Evolutionary conservation across 164 flowering plant genomes (phyloP).

Genomic region (Vitis riparia): DNA sequence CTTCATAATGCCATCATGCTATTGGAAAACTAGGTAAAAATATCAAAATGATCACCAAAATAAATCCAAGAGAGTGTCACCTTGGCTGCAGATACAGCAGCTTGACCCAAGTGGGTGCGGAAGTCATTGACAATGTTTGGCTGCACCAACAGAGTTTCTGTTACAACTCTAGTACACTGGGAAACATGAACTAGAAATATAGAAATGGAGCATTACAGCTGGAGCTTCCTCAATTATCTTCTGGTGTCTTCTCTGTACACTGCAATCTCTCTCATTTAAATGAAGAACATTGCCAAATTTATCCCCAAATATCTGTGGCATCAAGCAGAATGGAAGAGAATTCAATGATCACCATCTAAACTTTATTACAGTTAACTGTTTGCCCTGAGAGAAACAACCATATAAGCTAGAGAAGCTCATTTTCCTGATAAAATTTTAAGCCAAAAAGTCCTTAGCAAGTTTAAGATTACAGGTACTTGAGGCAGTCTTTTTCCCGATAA

Average conservation of each 20-base stretch:
- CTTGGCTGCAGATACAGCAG: slow-evolving; percentile 99
- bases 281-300: slow-evolving; percentile 81
- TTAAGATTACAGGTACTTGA: not conserved
- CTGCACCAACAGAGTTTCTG: slow-evolving; percentile 54
- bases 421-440: not conserved
- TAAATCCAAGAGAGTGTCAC: slow-evolving; percentile 29
- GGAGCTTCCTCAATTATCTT: slow-evolving; percentile 99
- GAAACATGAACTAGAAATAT: slow-evolving; percentile 14
- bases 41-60: not conserved
- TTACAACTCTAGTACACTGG: slow-evolving; percentile 18
- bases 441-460: not conserved
- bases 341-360: not conserved
- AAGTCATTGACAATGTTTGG: slow-evolving; percentile 70
- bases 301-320: slow-evolving; percentile 83
- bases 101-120: slow-evolving; percentile 83
- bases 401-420: not conserved
- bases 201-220: slow-evolving; percentile 62
- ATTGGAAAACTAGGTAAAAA: not conserved
- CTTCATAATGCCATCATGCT: not conserved
- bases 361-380: too few relatives aligned
- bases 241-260: slow-evolving; percentile 99
- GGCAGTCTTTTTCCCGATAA: not conserved
- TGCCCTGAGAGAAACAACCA: too few relatives aligned
- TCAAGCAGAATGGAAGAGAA: slow-evolving; percentile 1
- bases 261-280: slow-evolving; percentile 95